These are phyloP conservation scores for Bruguiera parviflora DNA, from an alignment of 345 rosid species.

Conservation along the genomic window DNA sequence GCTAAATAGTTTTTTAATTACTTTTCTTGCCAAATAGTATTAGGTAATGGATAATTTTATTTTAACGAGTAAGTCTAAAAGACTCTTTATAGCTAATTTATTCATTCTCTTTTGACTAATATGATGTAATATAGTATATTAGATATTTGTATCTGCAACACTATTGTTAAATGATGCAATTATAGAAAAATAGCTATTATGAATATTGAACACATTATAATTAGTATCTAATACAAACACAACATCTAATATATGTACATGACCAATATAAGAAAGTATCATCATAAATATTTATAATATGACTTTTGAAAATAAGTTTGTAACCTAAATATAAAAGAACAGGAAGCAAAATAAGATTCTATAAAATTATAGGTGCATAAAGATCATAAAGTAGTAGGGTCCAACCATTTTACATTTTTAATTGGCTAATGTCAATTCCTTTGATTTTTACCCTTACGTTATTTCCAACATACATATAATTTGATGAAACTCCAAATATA, in stretches of 20 bases:
- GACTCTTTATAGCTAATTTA: background rate
- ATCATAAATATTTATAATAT: too few relatives aligned
- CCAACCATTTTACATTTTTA: background rate
- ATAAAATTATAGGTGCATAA: too few relatives aligned
- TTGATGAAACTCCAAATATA: background rate
- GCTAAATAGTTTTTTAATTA: background rate
- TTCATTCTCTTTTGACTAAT: background rate
- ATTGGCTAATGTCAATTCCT: background rate
- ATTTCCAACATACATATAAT: background rate
- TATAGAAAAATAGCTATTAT: too few relatives aligned
- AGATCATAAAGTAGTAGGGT: background rate
- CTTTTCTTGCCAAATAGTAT: background rate
- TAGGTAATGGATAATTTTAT: background rate
- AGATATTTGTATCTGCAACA: background rate
- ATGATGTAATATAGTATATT: background rate
- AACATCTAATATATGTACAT: too few relatives aligned
- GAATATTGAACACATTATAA: too few relatives aligned
- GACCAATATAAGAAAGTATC: too few relatives aligned
- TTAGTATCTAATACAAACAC: too few relatives aligned
- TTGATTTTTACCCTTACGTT: background rate
- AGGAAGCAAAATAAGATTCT: too few relatives aligned
- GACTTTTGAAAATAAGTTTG: too few relatives aligned
- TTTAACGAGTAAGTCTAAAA: background rate
- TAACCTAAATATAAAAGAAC: too few relatives aligned
- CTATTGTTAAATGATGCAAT: too few relatives aligned